phyloP scores from a whole-genome alignment of 2,329 filamentous ascomycete species.

The Penicillium sp. region DNA sequence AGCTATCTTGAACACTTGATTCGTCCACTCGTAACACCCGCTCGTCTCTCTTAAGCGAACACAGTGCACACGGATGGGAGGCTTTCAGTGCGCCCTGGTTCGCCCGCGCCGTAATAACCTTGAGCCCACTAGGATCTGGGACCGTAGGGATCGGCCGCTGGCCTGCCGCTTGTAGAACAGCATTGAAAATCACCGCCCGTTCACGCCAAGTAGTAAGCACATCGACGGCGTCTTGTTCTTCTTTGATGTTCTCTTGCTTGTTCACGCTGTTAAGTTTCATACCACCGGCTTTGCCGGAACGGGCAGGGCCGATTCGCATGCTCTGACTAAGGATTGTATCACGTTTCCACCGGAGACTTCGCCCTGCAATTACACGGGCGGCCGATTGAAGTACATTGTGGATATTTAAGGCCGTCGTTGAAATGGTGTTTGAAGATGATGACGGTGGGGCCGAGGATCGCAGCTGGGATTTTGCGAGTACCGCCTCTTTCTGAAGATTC shows the following conservation, averaged over 20 bases:
- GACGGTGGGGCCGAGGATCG: constrained; percentile 1
- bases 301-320: constrained; percentile 78
- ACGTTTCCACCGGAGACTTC: constrained; percentile 85
- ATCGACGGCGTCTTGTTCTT: constrained; percentile 81
- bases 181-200: constrained; percentile 70
- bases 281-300: constrained; percentile 67
- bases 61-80: constrained; percentile 74
- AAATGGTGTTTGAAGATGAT: constrained; percentile 7
- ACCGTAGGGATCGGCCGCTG: constrained; percentile 64
- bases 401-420: constrained; percentile 26
- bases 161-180: constrained; percentile 49
- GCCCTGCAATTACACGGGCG: constrained; percentile 78
- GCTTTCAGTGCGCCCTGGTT: constrained; percentile 69
- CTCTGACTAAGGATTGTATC: constrained; percentile 80
- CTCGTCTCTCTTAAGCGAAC: constrained; percentile 85
- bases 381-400: constrained; percentile 52
- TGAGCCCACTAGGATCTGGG: constrained; percentile 48
- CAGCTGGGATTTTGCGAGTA: constrained; percentile 63
- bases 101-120: constrained; percentile 61
- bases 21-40: constrained; percentile 72
- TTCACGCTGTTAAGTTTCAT: constrained; percentile 92
- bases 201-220: constrained; percentile 72
- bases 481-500: constrained; percentile 62
- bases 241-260: constrained; percentile 74
- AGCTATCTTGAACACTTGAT: constrained; percentile 74